Evolutionary conservation across 306 rosid genomes (phyloP), one percentile per base, ranked within the genome.

Genomic region (Pyrus betulifolia): DNA sequence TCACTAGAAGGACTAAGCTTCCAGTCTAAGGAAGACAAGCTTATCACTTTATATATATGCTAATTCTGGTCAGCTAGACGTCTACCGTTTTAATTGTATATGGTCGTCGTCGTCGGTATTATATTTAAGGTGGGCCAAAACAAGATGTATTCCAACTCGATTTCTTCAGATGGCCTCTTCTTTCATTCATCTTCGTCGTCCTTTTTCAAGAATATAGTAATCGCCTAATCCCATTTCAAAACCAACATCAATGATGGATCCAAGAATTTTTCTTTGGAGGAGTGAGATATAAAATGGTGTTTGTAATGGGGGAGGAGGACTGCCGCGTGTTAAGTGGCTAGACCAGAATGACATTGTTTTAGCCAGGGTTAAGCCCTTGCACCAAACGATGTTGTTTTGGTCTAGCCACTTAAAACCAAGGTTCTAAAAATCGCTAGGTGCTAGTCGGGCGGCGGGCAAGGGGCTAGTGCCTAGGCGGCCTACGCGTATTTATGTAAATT

Each of bases 11-110:
- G 78, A 74, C 61, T 21, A 62, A 61, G 59, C 78, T 62, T 74
- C 78, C 30, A 28, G 46, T 74, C 69, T 62, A 74, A 74, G 78
- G 28, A 74, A 74, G 46, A 70, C n/a, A 74, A 62, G 33, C 62
- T 28, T 61, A 73, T 35, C 15, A 19, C 49, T 35, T 51, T 15
- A 51, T 4, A 51, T 49, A 49, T 17, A 51, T 5, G 55, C 55
- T 51, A 51, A 51, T 51, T 51, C 55, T 51, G 3, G 6, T 30
- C 55, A 1, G 55, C 21, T 51, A 51, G 55, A 51, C 17, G 18
- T 51, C 6, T 21, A 51, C 8, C 67, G 38, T 27, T 27, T 8
- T 17, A 61, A 14, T 15, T 61, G 66, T 61, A 6, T 27, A 25
- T 12, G 66, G 33, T 27, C n/a, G 33, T 27, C 18, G 35, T 61